Conservation (phyloP, 345 rosid species). For the Eucalyptus pumila region DNA sequence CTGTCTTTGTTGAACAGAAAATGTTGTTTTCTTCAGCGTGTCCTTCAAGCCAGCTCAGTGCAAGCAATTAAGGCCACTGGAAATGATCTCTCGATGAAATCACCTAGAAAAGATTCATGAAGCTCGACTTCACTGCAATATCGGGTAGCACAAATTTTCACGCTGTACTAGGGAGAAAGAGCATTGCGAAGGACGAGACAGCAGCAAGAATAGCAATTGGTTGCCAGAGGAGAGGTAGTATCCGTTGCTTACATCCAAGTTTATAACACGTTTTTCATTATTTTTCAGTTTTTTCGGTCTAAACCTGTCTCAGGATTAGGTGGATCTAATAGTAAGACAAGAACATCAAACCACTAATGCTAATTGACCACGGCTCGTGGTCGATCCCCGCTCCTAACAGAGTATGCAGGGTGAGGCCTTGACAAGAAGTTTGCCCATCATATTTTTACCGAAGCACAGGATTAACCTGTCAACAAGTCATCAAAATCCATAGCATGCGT, state of each 20-base stretch:
- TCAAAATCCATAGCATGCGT: neutral
- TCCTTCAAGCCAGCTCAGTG: neutral
- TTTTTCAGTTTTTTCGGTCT: neutral
- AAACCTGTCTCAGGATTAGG: neutral
- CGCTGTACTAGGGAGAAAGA: neutral
- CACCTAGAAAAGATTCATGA: neutral
- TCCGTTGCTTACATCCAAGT: neutral
- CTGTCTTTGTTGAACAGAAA: neutral
- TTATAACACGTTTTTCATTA: neutral
- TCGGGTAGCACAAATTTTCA: neutral
- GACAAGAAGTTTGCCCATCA: neutral
- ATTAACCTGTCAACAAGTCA: neutral
- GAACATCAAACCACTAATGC: neutral
- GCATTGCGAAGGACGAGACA: neutral
- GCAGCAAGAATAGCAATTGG: neutral
- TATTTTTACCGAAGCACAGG: neutral
- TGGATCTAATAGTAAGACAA: neutral
- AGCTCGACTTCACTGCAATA: neutral
- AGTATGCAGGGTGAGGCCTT: neutral
- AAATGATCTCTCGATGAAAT: neutral
- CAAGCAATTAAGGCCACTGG: neutral
- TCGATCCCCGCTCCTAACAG: neutral
- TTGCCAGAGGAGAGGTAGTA: neutral
- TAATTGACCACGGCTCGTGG: too few species aligned
- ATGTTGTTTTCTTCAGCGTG: neutral